Percentiles rank a stretch among this genome's conserved stretches.
Evolutionary conservation across 108 stramenopile species (phyloP).

Genomic region (Pseudonitzschia multistriata): DNA sequence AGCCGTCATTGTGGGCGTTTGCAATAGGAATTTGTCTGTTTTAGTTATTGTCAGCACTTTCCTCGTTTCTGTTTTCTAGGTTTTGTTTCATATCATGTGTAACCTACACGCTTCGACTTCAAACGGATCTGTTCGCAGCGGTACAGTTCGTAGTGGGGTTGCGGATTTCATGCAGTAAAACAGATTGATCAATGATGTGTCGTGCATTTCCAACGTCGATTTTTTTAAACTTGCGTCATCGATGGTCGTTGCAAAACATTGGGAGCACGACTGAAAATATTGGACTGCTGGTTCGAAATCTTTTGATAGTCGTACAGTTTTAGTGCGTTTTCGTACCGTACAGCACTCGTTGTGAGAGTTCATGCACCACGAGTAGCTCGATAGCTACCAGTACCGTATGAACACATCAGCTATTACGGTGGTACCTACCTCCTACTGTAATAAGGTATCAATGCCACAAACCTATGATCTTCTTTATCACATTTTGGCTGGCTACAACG

Average conservation of each 20-base stretch:
- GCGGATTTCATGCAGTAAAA: background rate
- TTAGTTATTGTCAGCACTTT: no score
- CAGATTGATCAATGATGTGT: background rate
- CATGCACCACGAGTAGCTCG: no score
- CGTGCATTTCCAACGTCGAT: background rate
- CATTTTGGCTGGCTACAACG: no score
- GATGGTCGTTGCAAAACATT: background rate
- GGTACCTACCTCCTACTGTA: no score
- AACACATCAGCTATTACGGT: no score
- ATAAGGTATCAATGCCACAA: no score
- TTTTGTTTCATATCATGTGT: background rate
- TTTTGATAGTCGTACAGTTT: no score
- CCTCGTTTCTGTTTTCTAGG: background rate
- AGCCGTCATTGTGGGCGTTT: background rate
- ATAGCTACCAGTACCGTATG: no score
- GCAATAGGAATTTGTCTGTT: background rate
- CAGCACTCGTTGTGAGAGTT: no score
- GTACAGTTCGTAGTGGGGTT: background rate
- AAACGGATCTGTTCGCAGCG: background rate
- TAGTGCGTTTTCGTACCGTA: no score
- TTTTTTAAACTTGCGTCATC: conserved; percentile 4
- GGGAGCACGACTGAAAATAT: background rate
- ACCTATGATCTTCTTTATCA: no score
- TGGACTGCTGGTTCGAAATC: no score
- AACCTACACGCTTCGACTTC: background rate